These are phyloP conservation scores for Amanita exitialis DNA, from an alignment of 768 basidiomycete species.

Conservation along the genomic window DNA sequence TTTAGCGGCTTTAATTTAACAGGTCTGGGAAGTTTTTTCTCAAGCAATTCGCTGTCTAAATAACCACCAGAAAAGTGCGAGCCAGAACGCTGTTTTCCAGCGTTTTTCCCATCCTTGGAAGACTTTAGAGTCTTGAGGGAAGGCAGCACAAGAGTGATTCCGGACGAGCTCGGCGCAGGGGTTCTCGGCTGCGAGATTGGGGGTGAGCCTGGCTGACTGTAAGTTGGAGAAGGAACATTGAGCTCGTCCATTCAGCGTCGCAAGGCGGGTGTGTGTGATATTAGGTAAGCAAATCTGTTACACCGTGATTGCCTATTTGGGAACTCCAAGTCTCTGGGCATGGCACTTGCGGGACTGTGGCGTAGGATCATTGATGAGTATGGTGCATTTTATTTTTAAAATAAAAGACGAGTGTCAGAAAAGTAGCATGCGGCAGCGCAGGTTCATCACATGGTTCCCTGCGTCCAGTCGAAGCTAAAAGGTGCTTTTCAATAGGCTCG, in stretches of 20 bases:
- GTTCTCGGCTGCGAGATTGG: constrained; percentile 19
- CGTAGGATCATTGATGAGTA: too few relatives aligned
- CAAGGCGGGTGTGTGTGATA: constrained; percentile 12
- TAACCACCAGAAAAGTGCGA: constrained; percentile 12
- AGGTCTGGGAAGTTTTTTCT: constrained; percentile 42
- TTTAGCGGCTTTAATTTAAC: constrained; percentile 72
- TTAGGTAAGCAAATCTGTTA: constrained; percentile 4
- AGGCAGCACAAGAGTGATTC: constrained; percentile 58
- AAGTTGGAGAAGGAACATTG: constrained; percentile 17
- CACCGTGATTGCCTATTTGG: not conserved
- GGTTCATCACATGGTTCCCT: not conserved
- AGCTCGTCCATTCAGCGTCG: constrained; percentile 18
- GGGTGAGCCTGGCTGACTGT: constrained; percentile 18
- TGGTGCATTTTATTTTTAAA: not conserved
- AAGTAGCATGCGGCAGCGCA: not conserved
- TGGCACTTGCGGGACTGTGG: not conserved
- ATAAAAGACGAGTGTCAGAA: not conserved
- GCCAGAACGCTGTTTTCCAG: constrained; percentile 10
- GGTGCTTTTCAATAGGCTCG: not conserved
- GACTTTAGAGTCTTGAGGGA: constrained; percentile 54
- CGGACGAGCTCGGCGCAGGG: constrained; percentile 26
- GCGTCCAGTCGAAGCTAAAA: not conserved
- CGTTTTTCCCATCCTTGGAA: constrained; percentile 35
- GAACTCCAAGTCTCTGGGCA: not conserved
- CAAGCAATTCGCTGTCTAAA: constrained; percentile 23